A percentile compares a stretch with the other conserved stretches of the same genome.
phyloP scores from a whole-genome alignment of 1,284 basidiomycete genomes.

The Hypsizygus ulmarius region DNA sequence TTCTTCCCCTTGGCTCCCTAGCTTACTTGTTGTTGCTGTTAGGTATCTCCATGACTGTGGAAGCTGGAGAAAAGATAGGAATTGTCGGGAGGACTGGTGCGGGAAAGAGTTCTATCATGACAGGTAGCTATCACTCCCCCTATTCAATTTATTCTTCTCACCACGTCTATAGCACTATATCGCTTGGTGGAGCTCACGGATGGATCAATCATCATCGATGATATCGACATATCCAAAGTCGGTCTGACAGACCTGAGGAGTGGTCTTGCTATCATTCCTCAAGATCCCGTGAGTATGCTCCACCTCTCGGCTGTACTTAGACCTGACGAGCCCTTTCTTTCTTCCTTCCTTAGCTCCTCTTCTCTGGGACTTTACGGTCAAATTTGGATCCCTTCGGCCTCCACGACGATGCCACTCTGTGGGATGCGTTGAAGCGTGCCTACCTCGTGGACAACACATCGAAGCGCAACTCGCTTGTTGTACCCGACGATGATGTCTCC shows the following conservation, averaged over 20 bases:
- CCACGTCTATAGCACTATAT: slow-evolving; percentile 39
- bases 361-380: slow-evolving; percentile 77
- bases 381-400: slow-evolving; percentile 82
- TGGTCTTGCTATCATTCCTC: slow-evolving; percentile 84
- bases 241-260: slow-evolving; percentile 66
- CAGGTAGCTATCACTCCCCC: slow-evolving; percentile 34
- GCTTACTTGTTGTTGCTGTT: neutral
- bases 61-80: slow-evolving; percentile 86
- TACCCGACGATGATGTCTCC: slow-evolving; percentile 17
- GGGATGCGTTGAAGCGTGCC: slow-evolving; percentile 80
- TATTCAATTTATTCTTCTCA: slow-evolving; percentile 24
- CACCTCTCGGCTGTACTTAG: slow-evolving; percentile 1
- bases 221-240: slow-evolving; percentile 63
- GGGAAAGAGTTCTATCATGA: slow-evolving; percentile 72
- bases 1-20: neutral
- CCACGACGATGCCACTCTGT: slow-evolving; percentile 73
- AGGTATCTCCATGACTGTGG: slow-evolving; percentile 58
- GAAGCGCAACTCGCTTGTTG: slow-evolving; percentile 26
- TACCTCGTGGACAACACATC: slow-evolving; percentile 59
- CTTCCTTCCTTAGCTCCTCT: slow-evolving; percentile 32
- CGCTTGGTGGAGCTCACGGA: slow-evolving; percentile 63
- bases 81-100: slow-evolving; percentile 82
- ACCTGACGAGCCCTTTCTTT: slow-evolving; percentile 3
- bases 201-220: slow-evolving; percentile 67
- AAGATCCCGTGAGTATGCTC: slow-evolving; percentile 68